Conservation (phyloP, 2,329 filamentous ascomycete species). For the Aspergillus melleus region DNA sequence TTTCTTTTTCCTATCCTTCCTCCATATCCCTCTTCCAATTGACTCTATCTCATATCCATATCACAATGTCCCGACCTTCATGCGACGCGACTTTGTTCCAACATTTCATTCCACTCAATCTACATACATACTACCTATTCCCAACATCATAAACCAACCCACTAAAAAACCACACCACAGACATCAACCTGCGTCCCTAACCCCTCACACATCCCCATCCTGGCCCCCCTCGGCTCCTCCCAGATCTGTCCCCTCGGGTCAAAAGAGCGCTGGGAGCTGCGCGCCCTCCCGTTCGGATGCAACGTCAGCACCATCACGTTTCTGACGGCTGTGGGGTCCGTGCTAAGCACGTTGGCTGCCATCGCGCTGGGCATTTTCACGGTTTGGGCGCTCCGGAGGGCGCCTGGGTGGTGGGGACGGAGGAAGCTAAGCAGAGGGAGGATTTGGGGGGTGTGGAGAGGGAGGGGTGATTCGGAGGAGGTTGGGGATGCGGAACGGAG, state of each 20-base stretch:
- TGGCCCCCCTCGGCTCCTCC: slow-evolving; percentile 36
- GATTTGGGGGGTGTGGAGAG: background rate
- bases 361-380: slow-evolving; percentile 20
- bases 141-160: background rate
- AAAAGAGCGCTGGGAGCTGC: slow-evolving; percentile 45
- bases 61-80: background rate
- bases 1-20: slow-evolving; percentile 1
- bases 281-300: slow-evolving; percentile 41
- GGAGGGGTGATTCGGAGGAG: background rate
- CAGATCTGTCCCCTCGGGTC: slow-evolving; percentile 41
- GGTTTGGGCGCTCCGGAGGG: slow-evolving; percentile 16
- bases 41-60: too few species aligned
- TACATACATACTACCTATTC: background rate
- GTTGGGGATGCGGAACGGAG: slow-evolving; percentile 16
- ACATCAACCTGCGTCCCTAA: slow-evolving; percentile 45
- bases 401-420: slow-evolving; percentile 11
- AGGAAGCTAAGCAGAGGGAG: slow-evolving; percentile 1
- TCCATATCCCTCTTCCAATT: too few species aligned
- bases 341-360: slow-evolving; percentile 30
- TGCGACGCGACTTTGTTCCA: background rate
- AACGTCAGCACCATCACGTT: slow-evolving; percentile 43
- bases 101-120: background rate
- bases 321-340: slow-evolving; percentile 33
- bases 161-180: slow-evolving; percentile 13
- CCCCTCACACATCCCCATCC: slow-evolving; percentile 34